Base-by-base conservation (phyloP, 495 filamentous ascomycete genomes). In the Daldinia childiae region DNA sequence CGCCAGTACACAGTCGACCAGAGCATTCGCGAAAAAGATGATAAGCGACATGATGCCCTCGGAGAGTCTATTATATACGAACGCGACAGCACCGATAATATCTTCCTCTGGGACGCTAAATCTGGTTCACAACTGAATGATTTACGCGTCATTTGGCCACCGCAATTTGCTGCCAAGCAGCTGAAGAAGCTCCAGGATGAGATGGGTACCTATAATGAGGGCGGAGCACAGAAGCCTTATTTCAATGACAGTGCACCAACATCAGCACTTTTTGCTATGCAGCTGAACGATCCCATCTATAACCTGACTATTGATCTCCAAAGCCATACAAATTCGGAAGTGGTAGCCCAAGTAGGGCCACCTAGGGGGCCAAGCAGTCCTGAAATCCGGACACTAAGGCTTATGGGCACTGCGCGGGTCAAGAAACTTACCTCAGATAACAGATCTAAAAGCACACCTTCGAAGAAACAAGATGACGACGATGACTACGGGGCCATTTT, bases 251-350 rank as follows among this genome's bases (percentile, higher is more conserved):
- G 68, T 8, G 54, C 27, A 2, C 34, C 74, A 2, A 80, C 69
- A 3, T 68, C 78, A 6, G 76, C 79, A 2, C 29, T 79, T 6
- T 21, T 79, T 17, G 79, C 57, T 0, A 66, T 75, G n/a, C 76
- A 78, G 38, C 62, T 79, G 8, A 80, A 71, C 27, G 71, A 78
- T 17, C 74, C 76, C 1, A 43, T 69, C 26, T 73, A 70, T n/a
- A 27, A 73, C 15, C 39, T 74, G 6, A 58, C 43, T 48, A 24
- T 48, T 21, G 43, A 48, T 14, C 43, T 48, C 8, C 8, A 48
- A 21, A 48, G 43, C 43, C 43, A 59, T 11, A 65, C 66, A 8
- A 41, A 52, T 43, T 36, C 34, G 17, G 11, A 57, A 7, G 39
- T 14, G 2, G 15, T 32, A 21, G 39, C 58, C 39, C 43, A 48